phyloP scores from a whole-genome alignment of 176 grass and related monocot species.

The Triticum aestivum region DNA sequence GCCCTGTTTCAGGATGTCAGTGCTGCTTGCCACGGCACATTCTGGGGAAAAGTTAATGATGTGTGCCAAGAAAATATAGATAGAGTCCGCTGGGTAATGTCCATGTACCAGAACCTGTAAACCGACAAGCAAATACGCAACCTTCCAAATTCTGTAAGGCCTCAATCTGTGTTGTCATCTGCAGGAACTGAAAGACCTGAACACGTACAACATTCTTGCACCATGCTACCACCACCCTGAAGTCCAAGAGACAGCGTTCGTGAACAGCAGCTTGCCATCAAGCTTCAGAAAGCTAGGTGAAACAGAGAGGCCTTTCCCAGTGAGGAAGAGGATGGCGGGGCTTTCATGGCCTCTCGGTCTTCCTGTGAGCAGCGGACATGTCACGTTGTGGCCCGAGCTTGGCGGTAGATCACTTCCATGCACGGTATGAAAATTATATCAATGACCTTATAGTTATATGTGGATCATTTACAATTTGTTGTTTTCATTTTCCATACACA shows the following conservation, averaged over 20 bases:
- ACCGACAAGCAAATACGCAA: neutral
- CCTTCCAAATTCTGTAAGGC: neutral
- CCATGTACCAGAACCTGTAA: neutral
- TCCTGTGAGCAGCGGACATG: slow-evolving; percentile 43
- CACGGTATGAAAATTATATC: slow-evolving; percentile 43
- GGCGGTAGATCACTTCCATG: slow-evolving; percentile 69
- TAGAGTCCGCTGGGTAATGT: slow-evolving; percentile 58
- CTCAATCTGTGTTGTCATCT: neutral
- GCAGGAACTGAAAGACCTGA: slow-evolving; percentile 61
- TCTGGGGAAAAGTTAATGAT: slow-evolving; percentile 45
- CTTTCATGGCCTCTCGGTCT: slow-evolving; percentile 77
- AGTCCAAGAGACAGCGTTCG: slow-evolving; percentile 39
- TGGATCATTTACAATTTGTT: neutral
- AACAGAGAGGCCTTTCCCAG: slow-evolving; percentile 54
- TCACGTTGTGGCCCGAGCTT: slow-evolving; percentile 75
- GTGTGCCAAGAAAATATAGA: slow-evolving; percentile 48
- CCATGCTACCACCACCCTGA: slow-evolving; percentile 64
- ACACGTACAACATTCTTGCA: slow-evolving; percentile 63
- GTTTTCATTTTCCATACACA: neutral
- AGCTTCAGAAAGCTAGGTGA: slow-evolving; percentile 88
- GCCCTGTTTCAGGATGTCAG: slow-evolving; percentile 54
- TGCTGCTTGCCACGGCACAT: slow-evolving; percentile 59
- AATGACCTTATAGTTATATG: too few species aligned
- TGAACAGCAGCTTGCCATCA: slow-evolving; percentile 54
- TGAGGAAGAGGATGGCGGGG: slow-evolving; percentile 91